Conservation (phyloP, 176 grass and related monocot species). For the Ensete ventricosum region DNA sequence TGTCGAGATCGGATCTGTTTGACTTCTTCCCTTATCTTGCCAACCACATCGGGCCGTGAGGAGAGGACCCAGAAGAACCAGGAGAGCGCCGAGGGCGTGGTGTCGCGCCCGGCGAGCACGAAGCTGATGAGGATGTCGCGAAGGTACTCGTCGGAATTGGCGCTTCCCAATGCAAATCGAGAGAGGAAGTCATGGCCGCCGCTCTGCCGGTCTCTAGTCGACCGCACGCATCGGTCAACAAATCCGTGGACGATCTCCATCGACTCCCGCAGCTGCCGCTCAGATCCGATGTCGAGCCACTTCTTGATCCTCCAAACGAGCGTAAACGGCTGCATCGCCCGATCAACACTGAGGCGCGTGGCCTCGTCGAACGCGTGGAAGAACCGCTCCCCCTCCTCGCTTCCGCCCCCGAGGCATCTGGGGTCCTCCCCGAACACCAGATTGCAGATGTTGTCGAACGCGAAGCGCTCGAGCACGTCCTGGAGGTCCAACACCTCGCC, state of each 20-base stretch:
- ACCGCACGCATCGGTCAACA: conserved; percentile 27
- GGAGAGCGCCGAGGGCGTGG: conserved; percentile 56
- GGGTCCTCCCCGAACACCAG: conserved; percentile 55
- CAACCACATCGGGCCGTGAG: conserved; percentile 30
- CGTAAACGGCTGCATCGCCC: not conserved
- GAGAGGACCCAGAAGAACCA: conserved; percentile 82
- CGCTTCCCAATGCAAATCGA: conserved; percentile 25
- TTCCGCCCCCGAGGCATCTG: conserved; percentile 28
- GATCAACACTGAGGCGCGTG: not conserved
- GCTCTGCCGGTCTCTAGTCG: conserved; percentile 16
- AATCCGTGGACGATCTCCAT: conserved; percentile 35
- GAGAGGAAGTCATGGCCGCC: conserved; percentile 47
- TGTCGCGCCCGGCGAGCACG: conserved; percentile 56
- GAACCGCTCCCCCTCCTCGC: conserved; percentile 29
- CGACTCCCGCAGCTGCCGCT: conserved; percentile 32
- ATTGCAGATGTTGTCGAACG: conserved; percentile 58
- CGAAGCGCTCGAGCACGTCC: conserved; percentile 58
- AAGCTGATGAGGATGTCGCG: conserved; percentile 56
- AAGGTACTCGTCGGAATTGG: conserved; percentile 36
- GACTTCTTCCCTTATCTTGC: conserved; percentile 40
- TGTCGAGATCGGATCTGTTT: not conserved
- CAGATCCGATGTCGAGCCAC: conserved; percentile 37
- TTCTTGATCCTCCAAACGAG: conserved; percentile 45
- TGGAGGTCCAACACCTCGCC: conserved; percentile 36
- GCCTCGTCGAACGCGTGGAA: conserved; percentile 30